Conservation (phyloP, 495 filamentous ascomycete species). For the Penicillium macrosclerotiorum region DNA sequence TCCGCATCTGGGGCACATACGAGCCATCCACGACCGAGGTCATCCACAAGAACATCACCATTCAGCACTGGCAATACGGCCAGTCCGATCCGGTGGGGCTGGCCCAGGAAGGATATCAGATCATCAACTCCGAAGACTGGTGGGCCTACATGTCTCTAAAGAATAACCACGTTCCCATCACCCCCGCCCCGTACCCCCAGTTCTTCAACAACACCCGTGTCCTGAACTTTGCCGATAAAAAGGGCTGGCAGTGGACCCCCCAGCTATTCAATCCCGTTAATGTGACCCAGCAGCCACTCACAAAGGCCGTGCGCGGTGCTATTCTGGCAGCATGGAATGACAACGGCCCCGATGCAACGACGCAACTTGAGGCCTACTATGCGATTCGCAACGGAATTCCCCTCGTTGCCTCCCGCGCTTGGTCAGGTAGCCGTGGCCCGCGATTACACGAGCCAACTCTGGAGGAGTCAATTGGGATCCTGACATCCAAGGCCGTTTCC, state of each 20-base stretch:
- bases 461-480: slow-evolving; percentile 26
- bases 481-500: slow-evolving; percentile 38
- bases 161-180: slow-evolving; percentile 52
- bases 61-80: slow-evolving; percentile 59
- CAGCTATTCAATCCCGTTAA: slow-evolving; percentile 48
- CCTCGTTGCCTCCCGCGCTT: slow-evolving; percentile 42
- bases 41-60: slow-evolving; percentile 43
- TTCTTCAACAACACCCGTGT: slow-evolving; percentile 50
- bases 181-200: slow-evolving; percentile 53
- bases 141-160: slow-evolving; percentile 58
- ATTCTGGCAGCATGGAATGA: slow-evolving; percentile 58
- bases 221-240: slow-evolving; percentile 42
- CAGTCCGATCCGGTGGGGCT: slow-evolving; percentile 51
- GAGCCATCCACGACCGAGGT: slow-evolving; percentile 40
- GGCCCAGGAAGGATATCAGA: slow-evolving; percentile 35
- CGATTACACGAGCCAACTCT: slow-evolving; percentile 26
- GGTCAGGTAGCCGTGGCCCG: slow-evolving; percentile 42
- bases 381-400: slow-evolving; percentile 52
- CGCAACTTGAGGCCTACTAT: slow-evolving; percentile 54
- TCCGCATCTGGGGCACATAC: slow-evolving; percentile 55
- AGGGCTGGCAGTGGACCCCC: slow-evolving; percentile 52
- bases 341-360: slow-evolving; percentile 55
- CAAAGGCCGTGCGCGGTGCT: slow-evolving; percentile 43
- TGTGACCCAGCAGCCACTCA: slow-evolving; percentile 27
- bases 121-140: slow-evolving; percentile 57